Base-by-base conservation (phyloP, 1,284 basidiomycete genomes). In the Naganishia albida region DNA sequence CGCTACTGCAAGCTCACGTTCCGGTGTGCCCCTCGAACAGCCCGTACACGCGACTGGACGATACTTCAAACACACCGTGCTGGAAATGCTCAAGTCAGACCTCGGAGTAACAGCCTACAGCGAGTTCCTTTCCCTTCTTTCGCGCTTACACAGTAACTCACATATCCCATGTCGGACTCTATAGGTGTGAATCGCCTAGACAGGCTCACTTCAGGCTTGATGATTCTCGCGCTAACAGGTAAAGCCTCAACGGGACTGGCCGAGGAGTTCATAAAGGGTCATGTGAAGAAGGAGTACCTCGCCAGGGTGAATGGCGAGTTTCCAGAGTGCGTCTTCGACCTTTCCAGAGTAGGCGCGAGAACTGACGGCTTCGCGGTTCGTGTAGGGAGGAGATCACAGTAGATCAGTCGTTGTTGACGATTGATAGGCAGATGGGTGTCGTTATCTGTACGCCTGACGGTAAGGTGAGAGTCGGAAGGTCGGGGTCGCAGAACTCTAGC, bases 381-480 rank as follows among this genome's bases (percentile, higher is more conserved):
- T 1, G 42, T 62, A 93, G 91, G 40, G 88, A 85, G 62, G 88
- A 93, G 73, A 80, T 93, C 28, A 79, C 84, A 0, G 94, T 93
- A 70, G 90, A 93, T 71, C 83, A 95, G 74, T 92, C 93, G 1
- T 81, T 99, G 16, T 79, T 99, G 62, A 93, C 91, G 0, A 87
- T 98, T 3, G 96, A 99, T 79, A 83, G 94, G 56, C 94, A 97
- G 75, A 93, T 93, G 87, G 94, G 94, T 3, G 79, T 97, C 53
- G 96, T 95, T 71, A 89, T 97, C 56, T 91, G 98, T 26, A 91
- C 95, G 75, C 91, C 92, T 0, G 87, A 94, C 69, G 94, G 93
- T 56, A 93, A 95, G 83, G 91, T 90, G 71, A 50, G 81, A 72
- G 2, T 15, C 23, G 2, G n/a, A 12, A 4, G 12, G 3, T 10